phyloP scores from a whole-genome alignment of 768 basidiomycete species.

The Termitomyces sp. region DNA sequence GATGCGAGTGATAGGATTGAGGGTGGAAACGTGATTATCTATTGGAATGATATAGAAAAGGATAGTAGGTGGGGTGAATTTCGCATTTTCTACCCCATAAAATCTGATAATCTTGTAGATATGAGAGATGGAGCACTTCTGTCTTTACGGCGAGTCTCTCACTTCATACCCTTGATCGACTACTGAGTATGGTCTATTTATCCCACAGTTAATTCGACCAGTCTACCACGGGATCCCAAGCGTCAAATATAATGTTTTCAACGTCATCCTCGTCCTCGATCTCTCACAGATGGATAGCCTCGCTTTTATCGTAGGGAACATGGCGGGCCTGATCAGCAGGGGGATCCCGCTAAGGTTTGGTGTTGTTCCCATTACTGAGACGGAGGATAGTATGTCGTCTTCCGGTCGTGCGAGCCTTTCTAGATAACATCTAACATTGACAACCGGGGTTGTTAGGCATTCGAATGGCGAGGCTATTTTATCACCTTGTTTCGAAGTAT shows the following conservation, averaged over 20 bases:
- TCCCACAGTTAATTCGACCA: slow-evolving; percentile 64
- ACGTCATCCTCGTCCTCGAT: slow-evolving; percentile 78
- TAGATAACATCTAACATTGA: background rate
- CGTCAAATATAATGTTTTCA: slow-evolving; percentile 77
- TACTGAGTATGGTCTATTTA: background rate
- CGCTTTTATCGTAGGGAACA: slow-evolving; percentile 56
- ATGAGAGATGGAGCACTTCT: slow-evolving; percentile 46
- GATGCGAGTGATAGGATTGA: slow-evolving; percentile 88
- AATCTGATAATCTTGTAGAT: slow-evolving; percentile 27
- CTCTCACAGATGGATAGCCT: slow-evolving; percentile 59
- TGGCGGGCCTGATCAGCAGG: slow-evolving; percentile 68
- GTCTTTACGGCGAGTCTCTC: slow-evolving; percentile 39
- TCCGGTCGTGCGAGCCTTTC: background rate
- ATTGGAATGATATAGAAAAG: slow-evolving; percentile 90
- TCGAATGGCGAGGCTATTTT: slow-evolving; percentile 70
- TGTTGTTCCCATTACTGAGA: slow-evolving; percentile 69
- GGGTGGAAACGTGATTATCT: slow-evolving; percentile 67
- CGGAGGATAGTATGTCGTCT: slow-evolving; percentile 31
- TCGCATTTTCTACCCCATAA: background rate
- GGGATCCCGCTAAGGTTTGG: slow-evolving; percentile 82
- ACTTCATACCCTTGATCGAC: background rate
- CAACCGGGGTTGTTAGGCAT: slow-evolving; percentile 33
- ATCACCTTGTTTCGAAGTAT: slow-evolving; percentile 56
- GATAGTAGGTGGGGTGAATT: slow-evolving; percentile 55
- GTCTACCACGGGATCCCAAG: slow-evolving; percentile 75